Evolutionary conservation across 345 rosid genomes (phyloP), one percentile per base, ranked within the genome.

Genomic region (Ailanthus altissimus): DNA sequence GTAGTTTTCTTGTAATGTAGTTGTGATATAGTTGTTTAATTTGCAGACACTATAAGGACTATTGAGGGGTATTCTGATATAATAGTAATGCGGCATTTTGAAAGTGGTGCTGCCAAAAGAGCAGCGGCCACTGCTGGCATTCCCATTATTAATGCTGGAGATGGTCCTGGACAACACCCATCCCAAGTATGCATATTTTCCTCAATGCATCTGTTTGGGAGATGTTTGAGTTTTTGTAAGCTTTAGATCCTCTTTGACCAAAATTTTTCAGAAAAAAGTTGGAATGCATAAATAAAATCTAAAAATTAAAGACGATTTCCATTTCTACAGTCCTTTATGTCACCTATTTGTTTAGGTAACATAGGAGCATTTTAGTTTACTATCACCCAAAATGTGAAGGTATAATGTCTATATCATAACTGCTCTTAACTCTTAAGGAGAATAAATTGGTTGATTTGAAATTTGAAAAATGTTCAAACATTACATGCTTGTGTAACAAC

Each of bases 91-190:
- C 88, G 98, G 11, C 99, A 96, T 82, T 96, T 93, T 80, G 98
- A 93, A 85, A 92, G 97, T 20, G 98, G 99, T 28, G 97, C 99
- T 83, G 98, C 99, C 2, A 92, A 60, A 84, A 91, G 87, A 84
- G 98, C 99, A 15, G 98, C 98, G 18, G 83, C 90, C 21, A 91
- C 97, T 4, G 97, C 98, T 16, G 77, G 81, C 59, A 87, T 96
- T 88, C 99, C 99, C 32, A 82, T 96, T 63, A 90, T 96, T 65
- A 96, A 93, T 77, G 98, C 99, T 18, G 99, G 99, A 61, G 99
- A 96, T 85, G 99, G 99, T 72, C 99, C 99, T 47, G 99, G 99
- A 77, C 95, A 96, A 75, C 98, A 96, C 84, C 99, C 98, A 20
- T 91, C 97, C 59, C 99, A 96, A 93, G 98, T 94, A 54, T 71